phyloP scores from a whole-genome alignment of 345 rosid species.

The Brassica incana region DNA sequence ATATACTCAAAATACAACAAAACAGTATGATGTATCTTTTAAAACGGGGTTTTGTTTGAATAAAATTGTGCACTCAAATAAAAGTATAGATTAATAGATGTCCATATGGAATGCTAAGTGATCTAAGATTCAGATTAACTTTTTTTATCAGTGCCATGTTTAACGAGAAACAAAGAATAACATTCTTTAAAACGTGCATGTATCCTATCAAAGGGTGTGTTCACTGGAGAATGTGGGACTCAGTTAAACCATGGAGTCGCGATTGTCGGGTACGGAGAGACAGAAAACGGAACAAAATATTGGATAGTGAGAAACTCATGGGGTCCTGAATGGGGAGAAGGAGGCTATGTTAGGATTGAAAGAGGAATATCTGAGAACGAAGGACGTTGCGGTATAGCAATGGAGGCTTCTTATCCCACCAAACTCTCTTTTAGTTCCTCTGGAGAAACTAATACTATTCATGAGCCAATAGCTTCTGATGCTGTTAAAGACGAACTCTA shows the following conservation, averaged over 20 bases:
- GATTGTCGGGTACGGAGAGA: constrained; percentile 61
- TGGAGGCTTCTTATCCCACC: constrained; percentile 73
- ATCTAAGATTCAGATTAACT: background rate
- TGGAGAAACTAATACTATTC: constrained; percentile 38
- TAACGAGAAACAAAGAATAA: background rate
- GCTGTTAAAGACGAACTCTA: constrained; percentile 34
- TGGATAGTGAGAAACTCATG: constrained; percentile 78
- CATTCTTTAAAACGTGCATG: background rate
- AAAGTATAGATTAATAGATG: background rate
- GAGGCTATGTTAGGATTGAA: constrained; percentile 64
- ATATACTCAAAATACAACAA: background rate
- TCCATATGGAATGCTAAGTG: background rate
- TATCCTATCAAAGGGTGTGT: constrained; percentile 54
- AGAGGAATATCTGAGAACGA: constrained; percentile 47
- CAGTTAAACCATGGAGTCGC: constrained; percentile 63
- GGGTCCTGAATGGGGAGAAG: constrained; percentile 79
- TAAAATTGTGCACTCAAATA: background rate
- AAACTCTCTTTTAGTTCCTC: constrained; percentile 36
- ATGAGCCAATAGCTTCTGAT: constrained; percentile 7
- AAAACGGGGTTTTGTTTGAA: too few species aligned
- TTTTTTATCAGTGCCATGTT: background rate
- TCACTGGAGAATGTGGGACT: constrained; percentile 58
- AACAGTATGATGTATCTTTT: background rate
- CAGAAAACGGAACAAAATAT: constrained; percentile 55
- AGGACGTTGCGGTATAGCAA: constrained; percentile 70